Evolutionary conservation across 2,329 filamentous ascomycete species (phyloP).

Genomic region (Ophiosphaerella narmari): DNA sequence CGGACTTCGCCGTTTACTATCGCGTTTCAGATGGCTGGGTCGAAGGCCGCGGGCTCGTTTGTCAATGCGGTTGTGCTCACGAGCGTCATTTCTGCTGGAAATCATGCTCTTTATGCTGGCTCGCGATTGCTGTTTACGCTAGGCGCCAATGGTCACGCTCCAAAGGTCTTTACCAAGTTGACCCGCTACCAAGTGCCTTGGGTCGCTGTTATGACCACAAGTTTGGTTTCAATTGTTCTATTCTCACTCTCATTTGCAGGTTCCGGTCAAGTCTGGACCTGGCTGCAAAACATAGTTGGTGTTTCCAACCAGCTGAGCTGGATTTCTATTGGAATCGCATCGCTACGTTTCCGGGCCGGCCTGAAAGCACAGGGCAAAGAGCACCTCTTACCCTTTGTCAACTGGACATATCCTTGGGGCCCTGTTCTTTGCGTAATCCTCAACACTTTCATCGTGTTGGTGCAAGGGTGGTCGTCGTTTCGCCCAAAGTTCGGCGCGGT

Average conservation of each 20-base stretch:
- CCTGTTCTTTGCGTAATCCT: conserved; percentile 42
- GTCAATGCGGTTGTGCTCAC: conserved; percentile 69
- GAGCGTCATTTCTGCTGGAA: conserved; percentile 63
- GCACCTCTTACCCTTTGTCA: conserved; percentile 57
- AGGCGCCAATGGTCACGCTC: conserved; percentile 66
- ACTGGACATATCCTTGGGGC: conserved; percentile 62
- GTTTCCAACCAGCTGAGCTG: conserved; percentile 59
- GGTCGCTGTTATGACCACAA: conserved; percentile 42
- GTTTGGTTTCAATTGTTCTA: conserved; percentile 43
- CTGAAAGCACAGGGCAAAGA: conserved; percentile 54
- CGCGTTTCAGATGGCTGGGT: conserved; percentile 65
- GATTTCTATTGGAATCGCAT: conserved; percentile 61
- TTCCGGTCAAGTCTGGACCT: conserved; percentile 54
- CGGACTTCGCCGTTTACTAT: conserved; percentile 68
- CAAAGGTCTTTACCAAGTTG: conserved; percentile 66
- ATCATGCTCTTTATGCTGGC: conserved; percentile 60
- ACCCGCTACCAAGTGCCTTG: conserved; percentile 50
- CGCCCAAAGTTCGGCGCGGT: conserved; percentile 48
- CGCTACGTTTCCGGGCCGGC: conserved; percentile 59
- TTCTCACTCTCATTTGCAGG: conserved; percentile 52
- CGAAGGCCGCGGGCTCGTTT: conserved; percentile 63
- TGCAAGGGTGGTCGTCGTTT: conserved; percentile 58
- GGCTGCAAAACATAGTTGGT: conserved; percentile 72
- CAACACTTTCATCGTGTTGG: conserved; percentile 36
- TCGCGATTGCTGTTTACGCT: conserved; percentile 62